These are phyloP conservation scores for Mortierella claussenii DNA, from an alignment of 192 early-diverging fungal genomes.

Conservation along the genomic window DNA sequence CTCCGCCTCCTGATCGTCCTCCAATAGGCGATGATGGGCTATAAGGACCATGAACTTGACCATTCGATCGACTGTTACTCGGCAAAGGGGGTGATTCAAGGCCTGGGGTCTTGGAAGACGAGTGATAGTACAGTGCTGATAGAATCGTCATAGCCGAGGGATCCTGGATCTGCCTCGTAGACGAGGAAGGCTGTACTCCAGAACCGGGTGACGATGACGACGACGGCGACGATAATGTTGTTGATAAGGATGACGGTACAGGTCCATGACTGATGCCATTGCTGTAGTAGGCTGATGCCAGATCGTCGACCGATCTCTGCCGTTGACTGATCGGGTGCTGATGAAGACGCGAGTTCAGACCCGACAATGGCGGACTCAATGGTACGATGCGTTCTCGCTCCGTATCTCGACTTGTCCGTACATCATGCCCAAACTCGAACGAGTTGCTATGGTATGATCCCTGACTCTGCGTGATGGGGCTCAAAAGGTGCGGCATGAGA, in stretches of 20 bases:
- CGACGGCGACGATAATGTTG: too few relatives aligned
- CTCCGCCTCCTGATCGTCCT: too few relatives aligned
- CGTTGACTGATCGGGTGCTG: slow-evolving; percentile 5
- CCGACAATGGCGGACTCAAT: background rate
- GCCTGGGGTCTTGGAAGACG: background rate
- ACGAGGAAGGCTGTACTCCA: background rate
- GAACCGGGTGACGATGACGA: too few relatives aligned
- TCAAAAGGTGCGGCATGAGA: too few relatives aligned
- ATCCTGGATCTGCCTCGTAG: background rate
- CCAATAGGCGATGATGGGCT: slow-evolving; percentile 7
- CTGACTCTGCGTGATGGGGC: too few relatives aligned
- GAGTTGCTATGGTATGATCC: background rate
- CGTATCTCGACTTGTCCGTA: background rate
- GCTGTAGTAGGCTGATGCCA: slow-evolving; percentile 32
- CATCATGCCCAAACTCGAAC: background rate
- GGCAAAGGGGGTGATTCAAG: slow-evolving; percentile 6
- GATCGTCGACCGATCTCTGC: slow-evolving; percentile 28
- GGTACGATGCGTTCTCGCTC: background rate
- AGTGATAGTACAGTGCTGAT: slow-evolving; percentile 13
- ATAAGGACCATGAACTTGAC: too few relatives aligned
- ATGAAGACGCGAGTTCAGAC: background rate
- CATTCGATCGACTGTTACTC: background rate
- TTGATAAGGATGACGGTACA: too few relatives aligned
- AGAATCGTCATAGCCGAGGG: slow-evolving; percentile 2
- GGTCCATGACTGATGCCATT: too few relatives aligned